Conservation (phyloP, 208 protist genomes). For the Leishmania turanica region DNA sequence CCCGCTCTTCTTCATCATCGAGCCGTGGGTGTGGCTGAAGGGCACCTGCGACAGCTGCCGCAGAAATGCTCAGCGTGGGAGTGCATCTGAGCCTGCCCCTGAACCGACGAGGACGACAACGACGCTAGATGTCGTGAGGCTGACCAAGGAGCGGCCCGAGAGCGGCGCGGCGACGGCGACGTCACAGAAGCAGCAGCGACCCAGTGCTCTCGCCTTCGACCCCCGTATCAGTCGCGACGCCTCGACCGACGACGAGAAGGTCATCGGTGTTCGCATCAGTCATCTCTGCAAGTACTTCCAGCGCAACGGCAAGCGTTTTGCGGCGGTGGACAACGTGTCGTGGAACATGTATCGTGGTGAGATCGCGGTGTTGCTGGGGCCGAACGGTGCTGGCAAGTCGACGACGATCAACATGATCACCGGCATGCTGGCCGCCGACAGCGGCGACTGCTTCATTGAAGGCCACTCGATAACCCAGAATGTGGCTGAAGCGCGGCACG, state of each 20-base stretch:
- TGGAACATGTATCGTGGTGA: slow-evolving; percentile 51
- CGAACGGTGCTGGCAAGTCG: slow-evolving; percentile 85
- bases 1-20: slow-evolving; percentile 68
- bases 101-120: slow-evolving; percentile 1
- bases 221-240: slow-evolving; percentile 3
- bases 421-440: slow-evolving; percentile 64
- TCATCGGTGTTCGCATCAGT: slow-evolving; percentile 45
- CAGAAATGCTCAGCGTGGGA: background rate
- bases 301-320: slow-evolving; percentile 50
- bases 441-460: slow-evolving; percentile 71
- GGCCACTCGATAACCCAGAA: slow-evolving; percentile 61
- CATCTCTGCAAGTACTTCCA: slow-evolving; percentile 38
- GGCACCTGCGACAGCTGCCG: background rate
- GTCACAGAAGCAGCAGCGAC: background rate
- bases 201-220: slow-evolving; percentile 21
- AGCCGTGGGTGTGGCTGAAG: slow-evolving; percentile 24
- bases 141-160: background rate
- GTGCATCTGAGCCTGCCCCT: slow-evolving; percentile 18
- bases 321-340: slow-evolving; percentile 69
- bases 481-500: slow-evolving; percentile 49
- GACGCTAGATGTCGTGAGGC: background rate
- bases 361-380: slow-evolving; percentile 74
- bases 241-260: slow-evolving; percentile 24
- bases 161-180: slow-evolving; percentile 2
- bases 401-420: slow-evolving; percentile 84